phyloP scores from a whole-genome alignment of 768 basidiomycete genomes.

The Leccinum subtestaceum region DNA sequence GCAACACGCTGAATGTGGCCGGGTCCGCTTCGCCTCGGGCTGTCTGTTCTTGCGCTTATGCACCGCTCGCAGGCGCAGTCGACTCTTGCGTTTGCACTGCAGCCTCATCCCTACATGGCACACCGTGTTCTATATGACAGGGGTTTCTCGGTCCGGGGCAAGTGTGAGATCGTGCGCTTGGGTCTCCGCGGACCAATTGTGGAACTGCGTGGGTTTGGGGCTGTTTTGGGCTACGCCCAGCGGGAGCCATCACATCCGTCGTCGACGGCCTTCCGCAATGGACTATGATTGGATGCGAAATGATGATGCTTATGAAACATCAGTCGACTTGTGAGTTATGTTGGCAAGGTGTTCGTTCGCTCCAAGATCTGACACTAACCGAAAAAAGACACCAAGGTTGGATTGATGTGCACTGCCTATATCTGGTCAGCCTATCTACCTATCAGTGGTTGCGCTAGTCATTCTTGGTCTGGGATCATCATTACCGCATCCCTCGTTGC shows the following conservation, averaged over 20 bases:
- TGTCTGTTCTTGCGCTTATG: constrained; percentile 12
- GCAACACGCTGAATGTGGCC: neutral
- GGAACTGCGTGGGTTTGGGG: constrained; percentile 16
- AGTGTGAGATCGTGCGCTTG: constrained; percentile 6
- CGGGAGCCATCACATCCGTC: constrained; percentile 19
- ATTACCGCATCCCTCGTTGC: constrained; percentile 23
- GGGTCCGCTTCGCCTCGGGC: neutral
- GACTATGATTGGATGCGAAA: constrained; percentile 10
- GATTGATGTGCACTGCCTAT: constrained; percentile 18
- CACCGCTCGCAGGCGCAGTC: neutral
- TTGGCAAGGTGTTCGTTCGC: constrained; percentile 9
- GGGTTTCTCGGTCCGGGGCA: constrained; percentile 5
- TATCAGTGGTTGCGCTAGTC: constrained; percentile 4
- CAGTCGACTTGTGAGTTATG: constrained; percentile 9
- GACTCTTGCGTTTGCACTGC: constrained; percentile 1
- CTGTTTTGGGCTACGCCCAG: constrained; percentile 12
- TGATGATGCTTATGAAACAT: constrained; percentile 23
- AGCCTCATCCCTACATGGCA: neutral
- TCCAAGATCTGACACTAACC: constrained; percentile 8
- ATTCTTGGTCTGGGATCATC: constrained; percentile 5
- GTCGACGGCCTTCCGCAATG: constrained; percentile 24
- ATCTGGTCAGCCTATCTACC: constrained; percentile 11
- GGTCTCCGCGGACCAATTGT: constrained; percentile 26
- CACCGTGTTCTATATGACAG: neutral
- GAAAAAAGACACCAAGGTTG: neutral